These are phyloP conservation scores for Abrus precatorius DNA, from an alignment of 306 rosid species.

Conservation along the genomic window DNA sequence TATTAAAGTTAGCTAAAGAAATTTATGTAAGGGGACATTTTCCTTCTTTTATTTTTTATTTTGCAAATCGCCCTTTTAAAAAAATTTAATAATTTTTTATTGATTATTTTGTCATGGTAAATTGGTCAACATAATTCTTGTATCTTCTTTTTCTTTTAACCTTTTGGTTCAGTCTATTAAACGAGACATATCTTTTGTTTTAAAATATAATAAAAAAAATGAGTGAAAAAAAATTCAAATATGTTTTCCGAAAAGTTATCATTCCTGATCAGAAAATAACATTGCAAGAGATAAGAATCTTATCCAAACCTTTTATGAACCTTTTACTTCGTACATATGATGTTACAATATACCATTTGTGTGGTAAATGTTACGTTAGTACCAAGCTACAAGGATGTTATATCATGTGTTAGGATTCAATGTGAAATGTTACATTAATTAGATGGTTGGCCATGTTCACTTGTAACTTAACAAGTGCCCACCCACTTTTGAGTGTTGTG, in stretches of 20 bases:
- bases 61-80: no score
- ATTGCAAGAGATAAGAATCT: conserved; percentile 18
- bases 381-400: background rate
- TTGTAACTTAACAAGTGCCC: background rate
- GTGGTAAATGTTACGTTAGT: background rate
- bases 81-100: background rate
- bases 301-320: conserved; percentile 9
- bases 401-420: background rate
- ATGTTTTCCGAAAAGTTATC: background rate
- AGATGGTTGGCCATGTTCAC: background rate
- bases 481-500: conserved; percentile 27
- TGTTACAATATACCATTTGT: background rate
- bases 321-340: background rate
- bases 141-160: background rate
- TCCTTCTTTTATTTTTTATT: no score
- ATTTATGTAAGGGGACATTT: no score
- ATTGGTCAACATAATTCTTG: background rate
- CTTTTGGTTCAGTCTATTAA: background rate
- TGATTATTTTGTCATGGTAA: background rate
- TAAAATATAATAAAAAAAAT: background rate
- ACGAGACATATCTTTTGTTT: background rate
- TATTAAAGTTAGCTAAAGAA: no score
- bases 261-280: background rate
- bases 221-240: background rate
- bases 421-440: background rate